These are phyloP conservation scores for Aspergillus bertholletiae DNA, from an alignment of 495 filamentous ascomycete species.

Conservation along the genomic window DNA sequence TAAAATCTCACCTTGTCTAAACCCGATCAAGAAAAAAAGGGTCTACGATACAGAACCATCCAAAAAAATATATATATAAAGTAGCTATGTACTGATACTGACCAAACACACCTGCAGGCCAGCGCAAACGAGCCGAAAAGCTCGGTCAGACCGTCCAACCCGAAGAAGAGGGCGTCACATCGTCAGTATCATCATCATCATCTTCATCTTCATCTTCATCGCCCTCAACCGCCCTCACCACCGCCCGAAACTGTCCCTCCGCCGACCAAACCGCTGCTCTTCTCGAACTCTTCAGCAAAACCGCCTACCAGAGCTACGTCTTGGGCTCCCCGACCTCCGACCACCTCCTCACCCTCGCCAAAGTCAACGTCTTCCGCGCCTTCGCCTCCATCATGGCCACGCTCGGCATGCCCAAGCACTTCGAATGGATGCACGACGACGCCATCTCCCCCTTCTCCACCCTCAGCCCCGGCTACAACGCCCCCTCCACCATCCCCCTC, in stretches of 20 bases:
- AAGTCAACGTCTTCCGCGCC: slow-evolving; percentile 43
- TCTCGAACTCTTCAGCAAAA: slow-evolving; percentile 22
- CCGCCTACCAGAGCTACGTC: slow-evolving; percentile 29
- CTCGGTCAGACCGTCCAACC: neutral
- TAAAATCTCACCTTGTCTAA: too few species aligned
- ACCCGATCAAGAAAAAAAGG: too few species aligned
- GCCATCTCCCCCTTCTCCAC: slow-evolving; percentile 31
- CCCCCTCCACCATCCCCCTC: slow-evolving; percentile 25
- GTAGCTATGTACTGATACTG: too few species aligned
- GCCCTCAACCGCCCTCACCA: neutral
- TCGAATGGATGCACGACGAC: slow-evolving; percentile 29
- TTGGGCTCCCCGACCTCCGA: slow-evolving; percentile 30
- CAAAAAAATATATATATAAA: neutral
- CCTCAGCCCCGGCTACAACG: slow-evolving; percentile 1
- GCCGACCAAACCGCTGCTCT: slow-evolving; percentile 5
- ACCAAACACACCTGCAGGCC: slow-evolving; percentile 9
- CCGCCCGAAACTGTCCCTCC: neutral
- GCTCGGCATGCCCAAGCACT: slow-evolving; percentile 14
- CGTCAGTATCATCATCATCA: neutral
- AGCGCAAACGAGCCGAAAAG: slow-evolving; percentile 17
- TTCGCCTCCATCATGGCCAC: slow-evolving; percentile 22
- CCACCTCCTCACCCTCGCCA: slow-evolving; percentile 38
- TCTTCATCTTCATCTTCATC: neutral
- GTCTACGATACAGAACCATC: too few species aligned
- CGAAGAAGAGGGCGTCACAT: slow-evolving; percentile 4